Base-by-base conservation (phyloP, 257 asterid genomes). In the Eustoma russellianum region DNA sequence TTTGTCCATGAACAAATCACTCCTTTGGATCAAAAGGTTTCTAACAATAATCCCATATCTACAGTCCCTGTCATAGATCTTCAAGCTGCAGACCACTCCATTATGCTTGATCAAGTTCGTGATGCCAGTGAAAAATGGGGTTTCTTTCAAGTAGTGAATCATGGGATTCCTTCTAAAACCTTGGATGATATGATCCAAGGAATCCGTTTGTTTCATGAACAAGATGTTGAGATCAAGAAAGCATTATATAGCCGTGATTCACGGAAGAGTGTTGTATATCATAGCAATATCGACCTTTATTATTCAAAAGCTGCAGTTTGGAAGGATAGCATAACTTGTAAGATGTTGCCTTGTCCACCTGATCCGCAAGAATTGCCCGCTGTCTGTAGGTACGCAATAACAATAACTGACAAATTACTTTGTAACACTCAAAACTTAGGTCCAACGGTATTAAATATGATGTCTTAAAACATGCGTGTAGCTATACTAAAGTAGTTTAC, bases 121-220 rank as follows among this genome's bases (percentile, higher is more conserved):
- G 56, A 17, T 19, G 82, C 88, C 13, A 59, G 78, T 7, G 77
- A 66, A 33, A 59, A 41, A 0, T 74, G 78, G 78, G 83, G 79
- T 1, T 77, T 80, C 48, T 80, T 80, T 53, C 87, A 74, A 62
- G 72, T 69, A 51, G 73, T 74, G 57, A 80, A 80, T 48, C 82
- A 66, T 52, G 82, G 76, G 15, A 52, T 72, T 40, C 73, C 82
- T 1, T 34, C 0, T 0, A 41, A 28, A 19, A 24, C 40, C 7
- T 7, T 76, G 44, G 72, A 65, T 38, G 74, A 69, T 6, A 69
- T 71, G 68, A 5, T 78, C 48, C 58, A 57, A 4, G 76, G 70
- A 11, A 33, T 51, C 16, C 5, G 73, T 0, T 49, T 71, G 43
- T 78, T 78, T 16, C 57, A 71, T 11, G 61, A 62, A 41, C 67